phyloP scores from a whole-genome alignment of 208 protist genomes.

The Acanthamoeba culbertsoni region DNA sequence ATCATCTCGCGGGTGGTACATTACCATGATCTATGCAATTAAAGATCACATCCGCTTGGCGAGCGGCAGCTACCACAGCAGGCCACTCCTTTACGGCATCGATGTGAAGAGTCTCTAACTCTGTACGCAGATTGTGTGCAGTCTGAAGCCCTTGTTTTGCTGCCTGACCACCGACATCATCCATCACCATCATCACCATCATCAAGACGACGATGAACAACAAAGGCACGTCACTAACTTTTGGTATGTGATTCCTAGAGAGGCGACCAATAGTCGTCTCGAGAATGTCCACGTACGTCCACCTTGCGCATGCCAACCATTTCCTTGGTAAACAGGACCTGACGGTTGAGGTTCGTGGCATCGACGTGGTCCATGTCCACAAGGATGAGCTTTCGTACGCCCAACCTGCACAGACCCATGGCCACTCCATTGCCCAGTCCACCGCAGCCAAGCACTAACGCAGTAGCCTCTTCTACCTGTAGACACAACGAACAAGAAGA shows the following conservation, averaged over 20 bases:
- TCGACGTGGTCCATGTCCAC: conserved; percentile 25
- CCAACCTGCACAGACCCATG: conserved; percentile 4
- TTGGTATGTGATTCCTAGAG: background rate
- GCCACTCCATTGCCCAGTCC: conserved; percentile 16
- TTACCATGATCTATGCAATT: conserved; percentile 28
- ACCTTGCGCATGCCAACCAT: background rate
- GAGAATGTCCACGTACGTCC: background rate
- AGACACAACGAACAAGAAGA: no score
- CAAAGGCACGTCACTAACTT: background rate
- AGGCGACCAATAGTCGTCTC: no score
- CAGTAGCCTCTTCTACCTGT: conserved; percentile 1
- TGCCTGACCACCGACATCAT: background rate
- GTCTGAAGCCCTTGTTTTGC: background rate
- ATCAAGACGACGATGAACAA: no score
- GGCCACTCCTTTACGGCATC: conserved; percentile 28
- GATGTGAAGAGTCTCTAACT: conserved; percentile 3
- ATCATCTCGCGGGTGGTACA: background rate
- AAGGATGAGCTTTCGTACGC: background rate
- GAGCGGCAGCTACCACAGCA: background rate
- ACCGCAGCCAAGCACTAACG: background rate
- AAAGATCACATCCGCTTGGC: background rate
- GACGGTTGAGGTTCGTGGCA: conserved; percentile 25
- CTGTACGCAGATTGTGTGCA: conserved; percentile 15
- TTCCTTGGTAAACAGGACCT: conserved; percentile 15
- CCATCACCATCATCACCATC: no score